A percentile compares a stretch with the other conserved stretches of the same genome.
These are phyloP conservation scores for Ottelia alismoides DNA, from an alignment of 106 monocot species.

Conservation along the genomic window DNA sequence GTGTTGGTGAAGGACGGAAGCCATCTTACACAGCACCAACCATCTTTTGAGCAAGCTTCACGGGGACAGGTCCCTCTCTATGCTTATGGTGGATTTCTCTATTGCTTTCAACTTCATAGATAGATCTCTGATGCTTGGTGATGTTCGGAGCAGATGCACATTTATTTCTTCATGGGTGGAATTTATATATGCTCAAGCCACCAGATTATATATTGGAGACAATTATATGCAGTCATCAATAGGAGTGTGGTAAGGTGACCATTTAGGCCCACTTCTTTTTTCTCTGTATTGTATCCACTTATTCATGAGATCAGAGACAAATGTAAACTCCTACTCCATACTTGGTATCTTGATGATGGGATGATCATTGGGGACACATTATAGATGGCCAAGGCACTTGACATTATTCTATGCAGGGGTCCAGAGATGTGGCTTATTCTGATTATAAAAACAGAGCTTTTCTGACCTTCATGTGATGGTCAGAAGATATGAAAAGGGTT, in stretches of 20 bases:
- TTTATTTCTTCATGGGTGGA: background rate
- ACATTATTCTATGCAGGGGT: background rate
- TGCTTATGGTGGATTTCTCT: background rate
- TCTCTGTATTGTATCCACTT: background rate
- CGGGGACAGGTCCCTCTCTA: background rate
- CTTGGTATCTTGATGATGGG: background rate
- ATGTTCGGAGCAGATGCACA: background rate
- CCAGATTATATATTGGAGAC: background rate
- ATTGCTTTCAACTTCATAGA: background rate
- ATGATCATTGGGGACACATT: background rate
- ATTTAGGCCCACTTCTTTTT: background rate
- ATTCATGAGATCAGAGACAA: background rate
- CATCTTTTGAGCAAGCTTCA: background rate
- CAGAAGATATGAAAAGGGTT: background rate
- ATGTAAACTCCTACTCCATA: background rate
- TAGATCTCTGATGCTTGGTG: background rate
- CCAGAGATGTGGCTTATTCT: background rate
- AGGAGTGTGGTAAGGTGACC: background rate
- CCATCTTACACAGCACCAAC: background rate
- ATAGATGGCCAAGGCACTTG: background rate
- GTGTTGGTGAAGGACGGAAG: background rate
- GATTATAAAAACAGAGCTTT: background rate
- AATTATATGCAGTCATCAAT: background rate
- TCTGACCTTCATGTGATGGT: background rate
- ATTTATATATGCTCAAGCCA: background rate